These are phyloP conservation scores for Suillus luteus DNA, from an alignment of 768 basidiomycete genomes.

Conservation along the genomic window DNA sequence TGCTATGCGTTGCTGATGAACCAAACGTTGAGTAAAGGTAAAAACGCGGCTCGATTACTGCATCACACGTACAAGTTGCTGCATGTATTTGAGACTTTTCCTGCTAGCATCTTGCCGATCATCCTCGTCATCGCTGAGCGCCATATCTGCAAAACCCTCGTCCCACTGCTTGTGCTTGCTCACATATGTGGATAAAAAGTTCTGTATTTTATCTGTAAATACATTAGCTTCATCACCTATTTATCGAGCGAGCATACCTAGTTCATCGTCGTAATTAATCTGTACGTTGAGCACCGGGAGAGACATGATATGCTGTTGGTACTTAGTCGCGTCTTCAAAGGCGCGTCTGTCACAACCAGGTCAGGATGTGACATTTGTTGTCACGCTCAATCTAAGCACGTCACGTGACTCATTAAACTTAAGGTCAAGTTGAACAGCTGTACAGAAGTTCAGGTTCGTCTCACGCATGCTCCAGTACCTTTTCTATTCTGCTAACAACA, in stretches of 20 bases:
- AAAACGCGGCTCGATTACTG: constrained; percentile 25
- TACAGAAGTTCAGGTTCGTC: too few relatives aligned
- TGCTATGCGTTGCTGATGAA: constrained; percentile 79
- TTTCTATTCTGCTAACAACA: too few relatives aligned
- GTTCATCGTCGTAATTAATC: constrained; percentile 71
- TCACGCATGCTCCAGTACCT: too few relatives aligned
- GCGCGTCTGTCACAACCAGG: constrained; percentile 32
- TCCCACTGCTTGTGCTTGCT: constrained; percentile 66
- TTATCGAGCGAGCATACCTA: constrained; percentile 44
- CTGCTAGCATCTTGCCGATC: constrained; percentile 36
- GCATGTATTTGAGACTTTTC: constrained; percentile 73
- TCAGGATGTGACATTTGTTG: constrained; percentile 3
- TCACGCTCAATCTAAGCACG: neutral
- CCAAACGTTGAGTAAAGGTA: constrained; percentile 19
- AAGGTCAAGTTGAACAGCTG: too few relatives aligned
- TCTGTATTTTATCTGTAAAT: constrained; percentile 61
- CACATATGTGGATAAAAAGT: constrained; percentile 72
- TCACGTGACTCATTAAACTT: constrained; percentile 2
- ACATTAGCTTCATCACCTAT: constrained; percentile 9
- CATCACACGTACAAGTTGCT: constrained; percentile 66
- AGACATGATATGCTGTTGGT: constrained; percentile 63
- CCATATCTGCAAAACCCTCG: constrained; percentile 68
- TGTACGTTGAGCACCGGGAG: constrained; percentile 59
- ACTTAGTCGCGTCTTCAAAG: constrained; percentile 22
- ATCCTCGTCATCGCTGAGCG: constrained; percentile 55